These are phyloP conservation scores for Carex cristatella DNA, from an alignment of 176 grass and related monocot species.

Conservation along the genomic window DNA sequence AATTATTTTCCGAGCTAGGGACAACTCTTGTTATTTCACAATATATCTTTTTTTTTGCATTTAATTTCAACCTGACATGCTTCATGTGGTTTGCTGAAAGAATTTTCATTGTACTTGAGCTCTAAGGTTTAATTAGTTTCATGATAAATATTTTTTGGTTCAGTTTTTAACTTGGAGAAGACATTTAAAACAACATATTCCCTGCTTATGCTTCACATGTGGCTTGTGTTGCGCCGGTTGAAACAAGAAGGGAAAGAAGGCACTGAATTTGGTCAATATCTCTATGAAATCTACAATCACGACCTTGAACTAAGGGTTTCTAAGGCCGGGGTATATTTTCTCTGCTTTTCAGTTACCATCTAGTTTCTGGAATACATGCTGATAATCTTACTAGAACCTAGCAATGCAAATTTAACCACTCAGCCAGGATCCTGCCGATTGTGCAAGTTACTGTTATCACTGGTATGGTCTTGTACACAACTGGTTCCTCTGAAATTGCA, in stretches of 20 bases:
- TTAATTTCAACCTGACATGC: not conserved
- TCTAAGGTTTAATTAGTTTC: not conserved
- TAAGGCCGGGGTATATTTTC: slow-evolving; percentile 81
- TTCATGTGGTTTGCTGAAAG: not conserved
- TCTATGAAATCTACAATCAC: slow-evolving; percentile 98
- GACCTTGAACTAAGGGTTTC: slow-evolving; percentile 93
- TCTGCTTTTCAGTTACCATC: not conserved
- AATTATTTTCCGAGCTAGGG: not conserved
- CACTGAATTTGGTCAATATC: slow-evolving; percentile 82
- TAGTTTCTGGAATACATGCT: not conserved
- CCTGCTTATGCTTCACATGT: slow-evolving; percentile 96
- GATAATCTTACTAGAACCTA: not conserved
- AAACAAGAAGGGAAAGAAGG: slow-evolving; percentile 95
- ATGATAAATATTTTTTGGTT: slow-evolving; percentile 25
- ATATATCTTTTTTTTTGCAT: not conserved
- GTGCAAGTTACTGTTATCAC: not conserved
- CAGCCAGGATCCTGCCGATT: not conserved
- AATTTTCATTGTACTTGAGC: not conserved
- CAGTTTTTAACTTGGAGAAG: slow-evolving; percentile 99
- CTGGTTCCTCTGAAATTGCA: not conserved
- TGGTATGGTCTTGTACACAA: not conserved
- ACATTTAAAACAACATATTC: slow-evolving; percentile 99
- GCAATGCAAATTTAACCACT: not conserved
- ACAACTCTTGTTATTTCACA: not conserved
- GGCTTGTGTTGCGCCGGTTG: slow-evolving; percentile 79